Evolutionary conservation across 257 asterid genomes (phyloP).

Genomic region (Linaria vulgaris): DNA sequence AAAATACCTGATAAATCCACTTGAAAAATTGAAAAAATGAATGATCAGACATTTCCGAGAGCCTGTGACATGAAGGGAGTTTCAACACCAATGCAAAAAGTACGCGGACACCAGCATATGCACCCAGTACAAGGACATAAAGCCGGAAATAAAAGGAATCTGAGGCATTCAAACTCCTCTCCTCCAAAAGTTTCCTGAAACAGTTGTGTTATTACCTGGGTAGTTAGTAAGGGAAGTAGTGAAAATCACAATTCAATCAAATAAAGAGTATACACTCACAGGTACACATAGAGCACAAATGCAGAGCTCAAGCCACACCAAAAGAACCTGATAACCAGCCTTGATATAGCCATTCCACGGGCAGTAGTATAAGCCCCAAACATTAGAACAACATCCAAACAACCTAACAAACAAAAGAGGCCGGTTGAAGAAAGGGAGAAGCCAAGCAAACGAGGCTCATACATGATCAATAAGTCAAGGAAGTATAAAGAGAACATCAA

Average conservation of each 20-base stretch:
- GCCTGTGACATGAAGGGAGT: slow-evolving; percentile 76
- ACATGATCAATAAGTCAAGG: slow-evolving; percentile 8
- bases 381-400: slow-evolving; percentile 78
- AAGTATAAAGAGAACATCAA: slow-evolving; percentile 22
- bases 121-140: slow-evolving; percentile 86
- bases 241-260: slow-evolving; percentile 5
- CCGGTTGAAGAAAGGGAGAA: not conserved
- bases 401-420: slow-evolving; percentile 48
- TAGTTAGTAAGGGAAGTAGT: slow-evolving; percentile 19
- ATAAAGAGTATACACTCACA: slow-evolving; percentile 53
- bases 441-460: slow-evolving; percentile 20
- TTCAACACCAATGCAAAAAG: slow-evolving; percentile 73
- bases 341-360: slow-evolving; percentile 95
- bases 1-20: slow-evolving; percentile 90
- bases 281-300: slow-evolving; percentile 65
- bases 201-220: slow-evolving; percentile 24
- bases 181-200: slow-evolving; percentile 77
- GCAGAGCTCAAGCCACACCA: slow-evolving; percentile 81
- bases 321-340: slow-evolving; percentile 87
- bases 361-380: slow-evolving; percentile 95
- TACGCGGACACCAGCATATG: slow-evolving; percentile 79
- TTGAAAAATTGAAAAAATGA: slow-evolving; percentile 97
- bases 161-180: slow-evolving; percentile 54
- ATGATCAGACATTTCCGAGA: slow-evolving; percentile 86
- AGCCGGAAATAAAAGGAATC: slow-evolving; percentile 82